A percentile compares a stretch with the other conserved stretches of the same genome.
Conservation (phyloP, 495 filamentous ascomycete species). For the Letharia lupina region DNA sequence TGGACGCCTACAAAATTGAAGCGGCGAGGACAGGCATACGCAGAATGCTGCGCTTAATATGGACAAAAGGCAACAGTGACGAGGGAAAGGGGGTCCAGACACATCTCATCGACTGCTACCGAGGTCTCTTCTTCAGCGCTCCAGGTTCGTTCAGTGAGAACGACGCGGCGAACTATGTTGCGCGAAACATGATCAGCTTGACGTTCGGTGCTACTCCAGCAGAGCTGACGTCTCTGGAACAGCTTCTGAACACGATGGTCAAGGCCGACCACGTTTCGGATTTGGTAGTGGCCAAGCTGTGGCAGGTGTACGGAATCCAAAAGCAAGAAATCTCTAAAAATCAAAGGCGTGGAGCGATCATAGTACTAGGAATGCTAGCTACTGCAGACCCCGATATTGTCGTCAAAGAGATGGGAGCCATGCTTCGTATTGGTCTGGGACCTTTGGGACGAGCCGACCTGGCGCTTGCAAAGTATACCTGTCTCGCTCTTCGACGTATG, state of each 20-base stretch:
- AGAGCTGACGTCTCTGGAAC: constrained; percentile 90
- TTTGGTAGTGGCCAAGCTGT: constrained; percentile 80
- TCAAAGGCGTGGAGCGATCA: constrained; percentile 90
- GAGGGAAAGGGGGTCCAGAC: constrained; percentile 97
- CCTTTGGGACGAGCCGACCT: constrained; percentile 70
- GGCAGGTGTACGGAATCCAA: constrained; percentile 94
- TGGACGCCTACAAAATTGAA: constrained; percentile 91
- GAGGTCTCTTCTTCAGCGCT: constrained; percentile 88
- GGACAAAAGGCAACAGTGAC: constrained; percentile 98
- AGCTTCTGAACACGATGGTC: constrained; percentile 95
- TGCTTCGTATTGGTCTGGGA: constrained; percentile 85
- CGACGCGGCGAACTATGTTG: constrained; percentile 91
- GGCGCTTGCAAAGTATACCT: constrained; percentile 87
- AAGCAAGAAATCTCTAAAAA: constrained; percentile 85
- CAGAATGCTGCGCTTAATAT: constrained; percentile 91
- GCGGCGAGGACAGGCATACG: constrained; percentile 82
- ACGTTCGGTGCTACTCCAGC: constrained; percentile 92
- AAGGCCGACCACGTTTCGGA: constrained; percentile 80
- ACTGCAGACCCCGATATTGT: constrained; percentile 87
- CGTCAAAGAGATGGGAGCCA: constrained; percentile 85
- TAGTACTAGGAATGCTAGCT: constrained; percentile 94
- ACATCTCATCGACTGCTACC: constrained; percentile 96
- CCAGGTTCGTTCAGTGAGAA: constrained; percentile 79
- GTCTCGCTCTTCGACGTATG: constrained; percentile 83
- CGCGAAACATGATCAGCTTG: constrained; percentile 96